Evolutionary conservation across 2,329 filamentous ascomycete species (phyloP).

Genomic region (Neonectria sp.): DNA sequence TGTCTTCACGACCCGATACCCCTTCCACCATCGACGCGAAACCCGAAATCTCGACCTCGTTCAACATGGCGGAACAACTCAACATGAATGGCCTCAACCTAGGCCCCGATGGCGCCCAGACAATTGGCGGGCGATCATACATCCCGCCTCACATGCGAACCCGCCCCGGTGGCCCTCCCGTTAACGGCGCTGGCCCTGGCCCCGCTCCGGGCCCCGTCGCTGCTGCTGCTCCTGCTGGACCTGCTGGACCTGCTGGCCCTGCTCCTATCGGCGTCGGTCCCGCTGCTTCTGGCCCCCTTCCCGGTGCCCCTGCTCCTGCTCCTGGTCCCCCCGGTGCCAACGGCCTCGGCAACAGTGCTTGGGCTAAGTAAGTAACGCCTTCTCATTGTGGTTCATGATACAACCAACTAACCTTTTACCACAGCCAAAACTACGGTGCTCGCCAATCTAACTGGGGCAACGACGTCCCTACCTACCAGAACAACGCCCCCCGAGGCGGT

Average conservation of each 20-base stretch:
- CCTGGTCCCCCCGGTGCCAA: constrained; percentile 51
- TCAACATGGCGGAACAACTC: constrained; percentile 85
- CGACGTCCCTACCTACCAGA: constrained; percentile 48
- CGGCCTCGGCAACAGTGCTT: constrained; percentile 75
- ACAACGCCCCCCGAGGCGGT: constrained; percentile 48
- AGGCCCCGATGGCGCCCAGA: constrained; percentile 58
- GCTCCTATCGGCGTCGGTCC: constrained; percentile 32
- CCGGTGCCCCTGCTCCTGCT: constrained; percentile 30
- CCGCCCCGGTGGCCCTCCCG: constrained; percentile 53
- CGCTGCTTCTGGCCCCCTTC: constrained; percentile 28
- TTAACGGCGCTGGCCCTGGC: constrained; percentile 52
- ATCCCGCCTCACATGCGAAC: constrained; percentile 89
- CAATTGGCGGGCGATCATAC: constrained; percentile 73
- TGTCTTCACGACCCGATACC: constrained; percentile 41
- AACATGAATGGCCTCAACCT: constrained; percentile 85
- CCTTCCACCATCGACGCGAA: constrained; percentile 39
- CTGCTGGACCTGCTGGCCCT: constrained; percentile 5
- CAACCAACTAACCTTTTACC: constrained; percentile 38
- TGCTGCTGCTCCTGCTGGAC: constrained; percentile 34
- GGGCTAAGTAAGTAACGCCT: constrained; percentile 69
- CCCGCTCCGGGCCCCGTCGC: constrained; percentile 41
- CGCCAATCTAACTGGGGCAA: constrained; percentile 55
- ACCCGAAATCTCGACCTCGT: constrained; percentile 42
- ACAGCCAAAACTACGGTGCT: constrained; percentile 50
- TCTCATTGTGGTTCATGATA: neutral